Evolutionary conservation across 2,329 filamentous ascomycete genomes (phyloP), one percentile per base, ranked within the genome.

Genomic region (Pseudocercospora fuligena): DNA sequence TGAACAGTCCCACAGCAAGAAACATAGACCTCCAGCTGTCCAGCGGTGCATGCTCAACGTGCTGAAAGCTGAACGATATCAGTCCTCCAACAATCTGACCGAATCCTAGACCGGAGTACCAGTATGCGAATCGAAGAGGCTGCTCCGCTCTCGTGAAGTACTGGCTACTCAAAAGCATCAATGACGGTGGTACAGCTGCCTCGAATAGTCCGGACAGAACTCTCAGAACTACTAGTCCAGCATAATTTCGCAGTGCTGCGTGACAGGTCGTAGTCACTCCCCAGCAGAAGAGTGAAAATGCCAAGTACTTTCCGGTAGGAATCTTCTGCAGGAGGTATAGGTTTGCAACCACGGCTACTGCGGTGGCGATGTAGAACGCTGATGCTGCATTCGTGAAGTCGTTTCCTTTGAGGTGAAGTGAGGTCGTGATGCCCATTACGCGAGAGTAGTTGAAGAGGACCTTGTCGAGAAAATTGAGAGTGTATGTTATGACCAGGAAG

Each of bases 381-480:
- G 87, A 89, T 2, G 87, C 87, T 19, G 87, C 77, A 76, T 88
- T 88, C 57, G 85, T 86, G 74, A 90, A 90, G 58, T 90, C 83
- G 66, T 90, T 89, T 19, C 85, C 85, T 12, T 77, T 74, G 57
- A 90, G 81, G 0, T 83, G 78, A 6, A 88, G 80, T 65, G 89
- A 87, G 60, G 82, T 76, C 23, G 77, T 80, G 7, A 91, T 75
- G 2, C 88, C 87, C 88, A 90, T 91, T 60, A 91, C 87, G 66
- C 85, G 86, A 19, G 87, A 87, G 73, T 90, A 90, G 72, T 89
- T 89, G 59, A 89, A 82, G 31, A 87, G 83, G 65, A 89, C 86
- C 77, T 90, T 90, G 79, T 89, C 88, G 49, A 89, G 79, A 71
- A 89, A 88, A 72, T 89, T 87, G 78, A 89, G 82, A 12, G 84